Percentiles rank a stretch among this genome's conserved stretches.
Evolutionary conservation across 257 asterid species (phyloP).

Genomic region (Plantago ovata): DNA sequence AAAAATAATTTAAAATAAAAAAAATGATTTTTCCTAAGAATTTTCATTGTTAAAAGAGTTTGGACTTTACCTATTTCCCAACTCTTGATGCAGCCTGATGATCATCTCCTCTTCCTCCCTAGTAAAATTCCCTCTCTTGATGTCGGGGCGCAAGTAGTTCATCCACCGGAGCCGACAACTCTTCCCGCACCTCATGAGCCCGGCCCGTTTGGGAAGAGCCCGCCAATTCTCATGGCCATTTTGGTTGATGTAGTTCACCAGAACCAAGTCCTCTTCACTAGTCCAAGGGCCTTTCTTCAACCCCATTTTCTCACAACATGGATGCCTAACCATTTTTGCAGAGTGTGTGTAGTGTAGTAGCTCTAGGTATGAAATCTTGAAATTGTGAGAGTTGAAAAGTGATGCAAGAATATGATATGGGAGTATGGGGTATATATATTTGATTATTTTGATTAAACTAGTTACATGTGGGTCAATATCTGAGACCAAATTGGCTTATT

Average conservation of each 20-base stretch:
- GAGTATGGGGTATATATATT: conserved; percentile 1
- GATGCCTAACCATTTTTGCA: conserved; percentile 35
- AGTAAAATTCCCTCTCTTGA: conserved; percentile 54
- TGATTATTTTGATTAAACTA: neutral
- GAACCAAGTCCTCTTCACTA: conserved; percentile 59
- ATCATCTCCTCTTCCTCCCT: conserved; percentile 50
- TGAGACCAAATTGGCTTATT: neutral
- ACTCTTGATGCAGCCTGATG: conserved; percentile 34
- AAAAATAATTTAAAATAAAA: no score
- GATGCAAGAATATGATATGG: no score
- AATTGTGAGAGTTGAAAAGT: neutral
- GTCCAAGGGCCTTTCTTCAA: conserved; percentile 87
- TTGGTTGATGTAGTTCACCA: conserved; percentile 39
- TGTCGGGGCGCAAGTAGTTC: conserved; percentile 59
- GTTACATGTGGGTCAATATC: neutral
- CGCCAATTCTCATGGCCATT: conserved; percentile 83
- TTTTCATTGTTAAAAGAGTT: neutral
- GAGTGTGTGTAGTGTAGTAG: neutral
- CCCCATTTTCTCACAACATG: conserved; percentile 82
- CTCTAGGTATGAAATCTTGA: neutral
- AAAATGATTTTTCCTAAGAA: neutral
- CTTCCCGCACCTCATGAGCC: conserved; percentile 66
- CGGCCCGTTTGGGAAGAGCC: conserved; percentile 78
- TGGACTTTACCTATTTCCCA: conserved; percentile 60
- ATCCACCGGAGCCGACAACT: conserved; percentile 75